A percentile compares a stretch with the other conserved stretches of the same genome.
These are phyloP conservation scores for Filobasidium uniguttulatum DNA, from an alignment of 1,284 basidiomycete species.

Conservation along the genomic window DNA sequence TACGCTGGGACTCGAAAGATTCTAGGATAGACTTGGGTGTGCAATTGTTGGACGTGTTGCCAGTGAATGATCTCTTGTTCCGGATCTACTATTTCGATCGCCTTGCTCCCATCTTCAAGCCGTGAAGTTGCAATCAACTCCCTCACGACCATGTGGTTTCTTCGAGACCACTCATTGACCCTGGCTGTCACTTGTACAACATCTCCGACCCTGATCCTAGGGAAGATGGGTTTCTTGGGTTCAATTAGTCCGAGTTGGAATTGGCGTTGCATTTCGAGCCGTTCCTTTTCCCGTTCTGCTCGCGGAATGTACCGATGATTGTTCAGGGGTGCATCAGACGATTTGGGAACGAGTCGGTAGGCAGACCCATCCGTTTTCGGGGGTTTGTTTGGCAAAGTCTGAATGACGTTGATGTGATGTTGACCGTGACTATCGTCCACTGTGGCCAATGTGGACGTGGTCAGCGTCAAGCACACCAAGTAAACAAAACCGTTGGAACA, in stretches of 20 bases:
- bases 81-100: too few relatives aligned
- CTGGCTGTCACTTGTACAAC: slow-evolving; percentile 6
- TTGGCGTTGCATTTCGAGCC: neutral
- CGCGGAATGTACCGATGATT: neutral
- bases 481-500: neutral
- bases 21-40: neutral
- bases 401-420: neutral
- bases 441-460: neutral
- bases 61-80: neutral
- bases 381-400: neutral
- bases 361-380: neutral
- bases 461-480: neutral
- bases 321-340: too few relatives aligned
- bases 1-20: too few relatives aligned
- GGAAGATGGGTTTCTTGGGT: slow-evolving; percentile 7
- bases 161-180: slow-evolving; percentile 11
- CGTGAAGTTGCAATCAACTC: slow-evolving; percentile 4
- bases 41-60: neutral
- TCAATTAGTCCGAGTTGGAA: neutral
- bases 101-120: too few relatives aligned
- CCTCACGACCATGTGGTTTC: slow-evolving; percentile 5
- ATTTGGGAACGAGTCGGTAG: neutral
- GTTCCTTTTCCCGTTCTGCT: neutral
- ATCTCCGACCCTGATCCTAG: slow-evolving; percentile 6
- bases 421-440: slow-evolving; percentile 12